A percentile compares a stretch with the other conserved stretches of the same genome.
These are phyloP conservation scores for Triticum turgidum DNA, from an alignment of 176 grass and related monocot species.

Conservation along the genomic window DNA sequence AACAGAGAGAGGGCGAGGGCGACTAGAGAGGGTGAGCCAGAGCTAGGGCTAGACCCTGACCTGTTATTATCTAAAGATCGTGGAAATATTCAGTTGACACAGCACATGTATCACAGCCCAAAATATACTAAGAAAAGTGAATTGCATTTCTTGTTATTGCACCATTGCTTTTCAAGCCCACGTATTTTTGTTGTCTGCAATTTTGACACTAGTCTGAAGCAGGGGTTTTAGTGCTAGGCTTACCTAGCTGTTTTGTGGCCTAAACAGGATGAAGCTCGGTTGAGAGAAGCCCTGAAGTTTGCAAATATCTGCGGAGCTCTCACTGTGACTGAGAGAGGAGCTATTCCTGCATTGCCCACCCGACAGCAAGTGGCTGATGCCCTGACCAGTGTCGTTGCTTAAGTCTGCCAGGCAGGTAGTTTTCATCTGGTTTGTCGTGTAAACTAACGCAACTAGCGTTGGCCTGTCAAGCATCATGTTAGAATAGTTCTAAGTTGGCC, in stretches of 20 bases:
- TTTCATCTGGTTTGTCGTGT: neutral
- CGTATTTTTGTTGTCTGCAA: neutral
- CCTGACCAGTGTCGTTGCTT: slow-evolving; percentile 51
- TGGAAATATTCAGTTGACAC: neutral
- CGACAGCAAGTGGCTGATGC: slow-evolving; percentile 67
- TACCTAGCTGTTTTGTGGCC: neutral
- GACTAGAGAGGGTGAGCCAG: too few relatives aligned
- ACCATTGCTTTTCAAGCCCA: neutral
- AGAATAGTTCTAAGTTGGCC: neutral
- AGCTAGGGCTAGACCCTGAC: too few relatives aligned
- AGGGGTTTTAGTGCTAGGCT: neutral
- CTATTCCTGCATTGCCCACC: slow-evolving; percentile 84
- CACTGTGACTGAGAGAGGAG: slow-evolving; percentile 81
- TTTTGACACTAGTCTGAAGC: neutral
- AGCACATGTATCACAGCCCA: neutral
- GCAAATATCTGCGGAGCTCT: slow-evolving; percentile 87
- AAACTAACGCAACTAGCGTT: neutral
- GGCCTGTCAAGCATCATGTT: neutral
- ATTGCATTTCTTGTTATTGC: neutral
- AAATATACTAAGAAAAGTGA: neutral
- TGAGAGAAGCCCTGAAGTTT: slow-evolving; percentile 84
- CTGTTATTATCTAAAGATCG: neutral
- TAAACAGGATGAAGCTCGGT: slow-evolving; percentile 69
- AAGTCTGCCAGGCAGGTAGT: neutral
- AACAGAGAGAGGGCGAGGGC: too few relatives aligned